Base-by-base conservation (phyloP, 1,284 basidiomycete species). In the Rhodotorula glutinis region DNA sequence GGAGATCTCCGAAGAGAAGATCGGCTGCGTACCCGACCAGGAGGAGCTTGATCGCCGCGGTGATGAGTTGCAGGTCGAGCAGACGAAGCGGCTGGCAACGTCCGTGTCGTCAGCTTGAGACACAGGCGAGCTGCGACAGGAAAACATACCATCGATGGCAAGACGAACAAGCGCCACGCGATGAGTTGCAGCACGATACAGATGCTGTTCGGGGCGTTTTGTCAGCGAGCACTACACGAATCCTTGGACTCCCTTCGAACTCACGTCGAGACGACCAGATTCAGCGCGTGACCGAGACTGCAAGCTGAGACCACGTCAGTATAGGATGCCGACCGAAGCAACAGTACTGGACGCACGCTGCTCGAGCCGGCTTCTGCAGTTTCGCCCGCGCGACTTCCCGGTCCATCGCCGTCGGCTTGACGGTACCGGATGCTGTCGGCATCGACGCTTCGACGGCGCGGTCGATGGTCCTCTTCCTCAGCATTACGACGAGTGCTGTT, bases 261-360 rank as follows among this genome's bases (percentile, higher is more conserved):
- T 29, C n/a, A 55, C 47, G 55, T 52, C 40, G 55, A 58, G 23
- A 59, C 17, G 19, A 27, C 9, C 7, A 60, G 46, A 46, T 69
- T 69, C 52, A 69, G 44, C 21, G 53, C 21, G 40, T 65, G 64
- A 1, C 67, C 67, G 23, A 69, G 63, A 21, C 67, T 69, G 38
- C 23, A 29, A 4, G 8, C 2, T 4, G 43, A 52, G 30, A 43
- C 4, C 11, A 10, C 14, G 25, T 43, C 40, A 25, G n/a, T 38
- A 8, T 13, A n/a, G 14, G 25, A 5, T 7, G 4, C 10, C 7
- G 7, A 2, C 2, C 14, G 51, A n/a, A 25, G 0, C 21, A 7
- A 16, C 17, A 4, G 9, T 29, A 10, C 11, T 16, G 27, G 41
- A 29, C 63, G 21, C 44, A 66, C 60, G 43, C 43, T n/a, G 65